Base-by-base conservation (phyloP, 306 rosid genomes). In the Carpinus viminea region DNA sequence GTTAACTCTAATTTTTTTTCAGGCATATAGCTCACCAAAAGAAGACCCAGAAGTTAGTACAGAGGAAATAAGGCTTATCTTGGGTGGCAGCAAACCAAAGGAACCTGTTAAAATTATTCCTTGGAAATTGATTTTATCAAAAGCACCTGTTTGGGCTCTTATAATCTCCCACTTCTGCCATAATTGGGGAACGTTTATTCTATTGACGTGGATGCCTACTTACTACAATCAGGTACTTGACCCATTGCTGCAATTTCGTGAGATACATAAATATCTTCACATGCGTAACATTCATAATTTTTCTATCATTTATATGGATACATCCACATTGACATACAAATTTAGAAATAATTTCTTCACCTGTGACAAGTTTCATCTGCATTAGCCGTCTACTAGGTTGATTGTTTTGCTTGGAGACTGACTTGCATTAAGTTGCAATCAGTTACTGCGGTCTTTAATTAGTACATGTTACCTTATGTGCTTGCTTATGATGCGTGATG, bases 121-220 rank as follows among this genome's bases (percentile, higher is more conserved):
- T 59, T 94, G 98, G 98, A 89, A 89, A 82, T 85, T 90, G 82
- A 94, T 94, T 80, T 86, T 92, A 76, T 94, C 98, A 26, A 94
- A 94, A 79, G 85, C 97, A 85, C 94, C 98, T 81, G 98, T 94
- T 61, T 94, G 97, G 98, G 98, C 98, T 80, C 94, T 94, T 80
- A 92, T 94, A 73, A 76, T 94, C 73, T 91, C 95, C 82, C 98
- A 92, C 78, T 92, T 92, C 78, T 94, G 97, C 83, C 98, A 92
- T 76, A 94, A 92, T 83, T 94, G 97, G 98, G 98, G 97, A 55
- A 94, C 98, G 82, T 94, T 94, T 81, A 94, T 94, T 85, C 88
- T 94, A 61, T 82, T 94, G 86, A 94, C 98, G 24, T 94, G 98
- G 98, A 94, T 94, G 98, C 97, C 98, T 38, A 94, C 98, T 3